Percentiles rank a stretch among this genome's conserved stretches.
Conservation (phyloP, 2,329 filamentous ascomycete species). For the Penicillium griseofulvum region DNA sequence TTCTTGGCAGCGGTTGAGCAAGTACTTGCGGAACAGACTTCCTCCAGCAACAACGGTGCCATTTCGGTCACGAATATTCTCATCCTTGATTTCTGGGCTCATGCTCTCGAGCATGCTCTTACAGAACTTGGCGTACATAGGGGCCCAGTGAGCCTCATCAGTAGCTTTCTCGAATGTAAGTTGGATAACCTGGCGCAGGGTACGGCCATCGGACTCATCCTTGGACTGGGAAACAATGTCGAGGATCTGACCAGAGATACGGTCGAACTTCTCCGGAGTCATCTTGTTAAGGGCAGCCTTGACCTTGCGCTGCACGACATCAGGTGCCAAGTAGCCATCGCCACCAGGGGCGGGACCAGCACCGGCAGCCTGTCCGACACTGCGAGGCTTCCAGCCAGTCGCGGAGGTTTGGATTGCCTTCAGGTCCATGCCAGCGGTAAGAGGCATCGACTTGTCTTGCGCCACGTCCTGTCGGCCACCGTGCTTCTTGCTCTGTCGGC, state of each 20-base stretch:
- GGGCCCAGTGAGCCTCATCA: slow-evolving; percentile 96
- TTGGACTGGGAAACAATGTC: slow-evolving; percentile 92
- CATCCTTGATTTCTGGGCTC: slow-evolving; percentile 91
- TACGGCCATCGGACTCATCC: slow-evolving; percentile 90
- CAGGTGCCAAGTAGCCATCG: slow-evolving; percentile 69
- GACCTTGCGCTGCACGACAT: slow-evolving; percentile 96
- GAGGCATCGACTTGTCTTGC: slow-evolving; percentile 82
- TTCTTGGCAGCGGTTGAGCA: slow-evolving; percentile 97
- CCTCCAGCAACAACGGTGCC: slow-evolving; percentile 87
- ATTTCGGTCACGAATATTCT: slow-evolving; percentile 87
- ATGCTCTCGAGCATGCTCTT: slow-evolving; percentile 95
- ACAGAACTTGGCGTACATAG: slow-evolving; percentile 99
- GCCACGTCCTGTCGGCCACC: slow-evolving; percentile 62
- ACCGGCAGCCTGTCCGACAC: slow-evolving; percentile 52
- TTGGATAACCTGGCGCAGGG: slow-evolving; percentile 95
- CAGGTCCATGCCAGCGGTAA: slow-evolving; percentile 78
- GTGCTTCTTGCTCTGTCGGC: slow-evolving; percentile 44
- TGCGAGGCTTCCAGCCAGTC: slow-evolving; percentile 88
- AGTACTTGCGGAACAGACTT: slow-evolving; percentile 94
- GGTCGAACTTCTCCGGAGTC: slow-evolving; percentile 98
- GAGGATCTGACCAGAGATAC: slow-evolving; percentile 89
- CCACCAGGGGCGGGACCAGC: slow-evolving; percentile 50
- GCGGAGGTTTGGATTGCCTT: slow-evolving; percentile 71
- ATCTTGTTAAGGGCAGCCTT: slow-evolving; percentile 99
- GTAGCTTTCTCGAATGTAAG: slow-evolving; percentile 99